phyloP scores from a whole-genome alignment of 2,329 filamentous ascomycete species.

The Microsporum ferrugineum region DNA sequence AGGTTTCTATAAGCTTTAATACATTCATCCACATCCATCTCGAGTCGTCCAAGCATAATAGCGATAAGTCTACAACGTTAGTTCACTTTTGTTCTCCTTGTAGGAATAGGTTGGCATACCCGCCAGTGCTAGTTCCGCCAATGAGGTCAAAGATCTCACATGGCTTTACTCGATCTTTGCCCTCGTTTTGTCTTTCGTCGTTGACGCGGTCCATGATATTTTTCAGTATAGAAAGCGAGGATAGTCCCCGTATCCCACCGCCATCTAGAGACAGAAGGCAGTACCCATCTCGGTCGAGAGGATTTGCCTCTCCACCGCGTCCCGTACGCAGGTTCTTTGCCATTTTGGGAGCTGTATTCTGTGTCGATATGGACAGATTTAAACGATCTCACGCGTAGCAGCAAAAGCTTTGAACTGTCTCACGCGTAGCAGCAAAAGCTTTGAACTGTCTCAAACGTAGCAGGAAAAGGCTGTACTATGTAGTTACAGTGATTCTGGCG shows the following conservation, averaged over 20 bases:
- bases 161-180: slow-evolving; percentile 21
- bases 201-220: slow-evolving; percentile 64
- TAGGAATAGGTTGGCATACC: slow-evolving; percentile 17
- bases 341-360: too few species aligned
- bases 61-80: slow-evolving; percentile 22
- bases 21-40: slow-evolving; percentile 25
- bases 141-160: slow-evolving; percentile 27
- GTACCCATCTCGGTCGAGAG: background rate
- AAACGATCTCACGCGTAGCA: too few species aligned
- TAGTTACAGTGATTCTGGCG: too few species aligned
- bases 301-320: slow-evolving; percentile 11
- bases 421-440: too few species aligned
- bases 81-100: background rate
- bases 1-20: slow-evolving; percentile 17
- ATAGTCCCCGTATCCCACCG: slow-evolving; percentile 71
- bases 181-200: slow-evolving; percentile 15
- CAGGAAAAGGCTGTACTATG: too few species aligned
- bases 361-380: too few species aligned
- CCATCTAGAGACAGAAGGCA: slow-evolving; percentile 20
- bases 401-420: too few species aligned
- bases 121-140: slow-evolving; percentile 26
- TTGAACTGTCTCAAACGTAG: too few species aligned
- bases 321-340: too few species aligned
- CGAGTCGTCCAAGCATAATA: slow-evolving; percentile 26
- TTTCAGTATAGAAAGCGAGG: slow-evolving; percentile 59